phyloP scores from a whole-genome alignment of 495 filamentous ascomycete genomes.

The Penicillium goetzii region DNA sequence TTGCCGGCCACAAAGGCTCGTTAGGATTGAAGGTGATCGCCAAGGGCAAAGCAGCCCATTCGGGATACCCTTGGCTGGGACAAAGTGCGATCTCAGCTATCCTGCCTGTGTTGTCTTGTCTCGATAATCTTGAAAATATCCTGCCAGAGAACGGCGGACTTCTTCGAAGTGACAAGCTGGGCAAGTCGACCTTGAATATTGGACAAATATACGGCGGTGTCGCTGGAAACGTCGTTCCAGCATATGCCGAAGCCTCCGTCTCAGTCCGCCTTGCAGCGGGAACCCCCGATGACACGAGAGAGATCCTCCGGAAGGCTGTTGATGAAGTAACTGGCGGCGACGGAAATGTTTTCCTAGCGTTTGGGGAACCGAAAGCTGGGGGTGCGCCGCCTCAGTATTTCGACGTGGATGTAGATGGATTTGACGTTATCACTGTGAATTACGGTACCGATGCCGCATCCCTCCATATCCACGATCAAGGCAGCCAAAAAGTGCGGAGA shows the following conservation, averaged over 20 bases:
- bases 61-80: conserved; percentile 76
- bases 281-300: conserved; percentile 39
- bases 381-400: conserved; percentile 70
- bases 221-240: conserved; percentile 81
- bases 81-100: conserved; percentile 61
- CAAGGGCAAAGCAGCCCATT: conserved; percentile 71
- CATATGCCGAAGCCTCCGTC: conserved; percentile 63
- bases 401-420: conserved; percentile 60
- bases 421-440: neutral
- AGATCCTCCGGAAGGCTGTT: neutral
- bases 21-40: conserved; percentile 57
- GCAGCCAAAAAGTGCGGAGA: conserved; percentile 63
- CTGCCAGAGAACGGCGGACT: conserved; percentile 26
- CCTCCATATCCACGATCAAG: conserved; percentile 28
- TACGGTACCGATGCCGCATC: neutral
- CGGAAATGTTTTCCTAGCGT: neutral
- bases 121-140: conserved; percentile 65
- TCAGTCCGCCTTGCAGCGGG: conserved; percentile 73
- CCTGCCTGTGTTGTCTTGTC: conserved; percentile 57
- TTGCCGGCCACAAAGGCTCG: conserved; percentile 82
- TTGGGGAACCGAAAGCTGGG: conserved; percentile 49
- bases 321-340: neutral
- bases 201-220: conserved; percentile 76
- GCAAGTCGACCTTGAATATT: conserved; percentile 82
- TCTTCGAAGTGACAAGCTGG: conserved; percentile 64